Percentiles rank a stretch among this genome's conserved stretches.
These are phyloP conservation scores for Globisporangium splendens DNA, from an alignment of 352 stramenopile species.

Conservation along the genomic window DNA sequence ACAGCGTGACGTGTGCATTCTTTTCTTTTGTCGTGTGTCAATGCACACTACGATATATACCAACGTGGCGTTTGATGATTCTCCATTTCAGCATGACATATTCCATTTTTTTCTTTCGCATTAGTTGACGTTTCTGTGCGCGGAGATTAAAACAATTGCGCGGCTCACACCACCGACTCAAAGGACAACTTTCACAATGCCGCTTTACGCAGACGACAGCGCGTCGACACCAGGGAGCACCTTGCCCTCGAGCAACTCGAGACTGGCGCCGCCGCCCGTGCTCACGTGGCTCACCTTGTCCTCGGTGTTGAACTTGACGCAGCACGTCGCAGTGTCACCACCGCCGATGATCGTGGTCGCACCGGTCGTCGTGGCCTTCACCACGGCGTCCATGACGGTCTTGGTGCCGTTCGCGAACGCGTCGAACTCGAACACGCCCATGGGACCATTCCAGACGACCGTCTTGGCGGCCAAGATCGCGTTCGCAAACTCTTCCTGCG, in stretches of 20 bases:
- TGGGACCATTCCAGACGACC: constrained; percentile 99
- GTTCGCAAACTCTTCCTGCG: constrained; percentile 73
- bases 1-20: background rate
- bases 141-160: background rate
- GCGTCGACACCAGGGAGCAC: constrained; percentile 97
- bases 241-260: constrained; percentile 98
- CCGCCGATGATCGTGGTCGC: constrained; percentile 98
- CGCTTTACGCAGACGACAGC: constrained; percentile 70
- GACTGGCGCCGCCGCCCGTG: constrained; percentile 93
- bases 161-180: background rate
- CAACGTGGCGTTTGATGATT: too few relatives aligned
- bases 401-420: constrained; percentile 96
- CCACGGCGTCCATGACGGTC: constrained; percentile 94
- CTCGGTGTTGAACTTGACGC: constrained; percentile 85
- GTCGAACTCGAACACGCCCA: constrained; percentile 99
- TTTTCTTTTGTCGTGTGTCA: background rate
- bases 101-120: too few relatives aligned
- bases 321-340: constrained; percentile 94
- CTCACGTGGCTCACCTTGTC: constrained; percentile 89
- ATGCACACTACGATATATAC: too few relatives aligned
- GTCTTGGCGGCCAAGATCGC: constrained; percentile 90
- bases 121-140: background rate
- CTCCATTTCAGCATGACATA: too few relatives aligned
- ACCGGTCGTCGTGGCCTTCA: constrained; percentile 91
- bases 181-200: background rate